phyloP scores from a whole-genome alignment of 2,329 filamentous ascomycete species.

The Trichoderma sp. region DNA sequence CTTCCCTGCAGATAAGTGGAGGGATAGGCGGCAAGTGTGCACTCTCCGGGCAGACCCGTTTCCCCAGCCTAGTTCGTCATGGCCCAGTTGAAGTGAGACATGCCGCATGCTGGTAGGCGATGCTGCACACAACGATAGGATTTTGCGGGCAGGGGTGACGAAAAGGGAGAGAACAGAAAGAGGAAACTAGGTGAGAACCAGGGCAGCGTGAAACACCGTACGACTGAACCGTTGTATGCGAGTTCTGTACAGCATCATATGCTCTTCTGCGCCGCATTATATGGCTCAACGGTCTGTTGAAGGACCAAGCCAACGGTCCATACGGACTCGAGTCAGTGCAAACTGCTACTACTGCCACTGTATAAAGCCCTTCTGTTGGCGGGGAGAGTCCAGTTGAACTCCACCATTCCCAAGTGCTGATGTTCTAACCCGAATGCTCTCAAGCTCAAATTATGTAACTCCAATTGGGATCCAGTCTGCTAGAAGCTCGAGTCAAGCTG shows the following conservation, averaged over 20 bases:
- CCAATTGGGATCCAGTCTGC: constrained; percentile 5
- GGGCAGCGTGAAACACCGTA: neutral
- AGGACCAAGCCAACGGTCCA: neutral
- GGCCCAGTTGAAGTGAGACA: neutral
- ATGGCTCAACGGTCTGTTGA: neutral
- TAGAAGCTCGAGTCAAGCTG: neutral
- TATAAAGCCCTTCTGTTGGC: neutral
- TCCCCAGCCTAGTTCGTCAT: neutral
- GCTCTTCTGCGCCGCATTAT: neutral
- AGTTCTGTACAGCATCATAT: neutral
- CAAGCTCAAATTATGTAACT: neutral
- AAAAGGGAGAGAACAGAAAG: neutral
- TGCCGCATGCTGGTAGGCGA: neutral
- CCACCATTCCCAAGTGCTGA: constrained; percentile 6
- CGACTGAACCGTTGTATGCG: neutral
- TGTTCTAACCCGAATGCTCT: neutral
- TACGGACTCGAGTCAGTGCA: neutral
- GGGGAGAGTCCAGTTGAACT: neutral
- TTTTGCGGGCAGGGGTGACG: neutral
- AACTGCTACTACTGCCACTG: neutral
- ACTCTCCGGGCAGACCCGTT: neutral
- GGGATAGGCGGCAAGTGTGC: neutral
- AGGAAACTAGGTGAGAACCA: neutral
- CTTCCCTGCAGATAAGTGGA: neutral
- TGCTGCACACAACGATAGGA: neutral